Base-by-base conservation (phyloP, 495 filamentous ascomycete genomes). In the Chaetomium tenue region DNA sequence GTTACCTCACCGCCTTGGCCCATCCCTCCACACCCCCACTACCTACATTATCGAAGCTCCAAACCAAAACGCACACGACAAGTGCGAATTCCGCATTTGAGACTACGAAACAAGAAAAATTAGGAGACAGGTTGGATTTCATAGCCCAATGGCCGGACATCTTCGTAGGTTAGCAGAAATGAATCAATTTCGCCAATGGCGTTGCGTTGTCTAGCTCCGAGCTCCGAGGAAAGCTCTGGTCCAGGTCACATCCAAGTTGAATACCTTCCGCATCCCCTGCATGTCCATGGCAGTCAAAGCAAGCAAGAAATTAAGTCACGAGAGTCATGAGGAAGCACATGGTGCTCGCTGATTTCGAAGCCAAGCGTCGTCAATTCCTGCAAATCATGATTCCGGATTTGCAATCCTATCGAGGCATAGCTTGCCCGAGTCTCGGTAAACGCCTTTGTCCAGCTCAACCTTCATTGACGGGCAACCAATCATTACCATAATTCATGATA, bases 401-500 rank as follows among this genome's bases (percentile, higher is more conserved):
- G 67, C 71, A 55, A 62, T 57, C 61, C 63, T 63, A 65, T 65
- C 64, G 62, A 64, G 60, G 54, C 67, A 58, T 18, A 64, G 63
- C 64, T 71, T 66, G 50, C 69, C 64, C 65, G 58, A 59, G 33
- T 70, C 33, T 62, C 68, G 52, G 47, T 63, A 70, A 72, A 69
- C 69, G 60, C 63, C 40, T 58, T 56, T 58, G 63, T 39, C 65
- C 68, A 39, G 40, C 67, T 69, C 72, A 72, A 73, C 71, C 71
- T 68, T 53, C 22, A 51, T 75, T 68, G 69, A 56, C 65, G 64
- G 57, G 65, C 69, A 73, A 73, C 64, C 72, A 70, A 65, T 66
- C 66, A 67, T 56, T 55, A 61, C 65, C 59, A 64, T 67, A 66
- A 64, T 52, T 66, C 65, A 59, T 67, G 56, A 61, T 65, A 66